Percentiles rank a stretch among this genome's conserved stretches.
Evolutionary conservation across 768 basidiomycete genomes (phyloP).

Genomic region (Lactarius sanguifluus): DNA sequence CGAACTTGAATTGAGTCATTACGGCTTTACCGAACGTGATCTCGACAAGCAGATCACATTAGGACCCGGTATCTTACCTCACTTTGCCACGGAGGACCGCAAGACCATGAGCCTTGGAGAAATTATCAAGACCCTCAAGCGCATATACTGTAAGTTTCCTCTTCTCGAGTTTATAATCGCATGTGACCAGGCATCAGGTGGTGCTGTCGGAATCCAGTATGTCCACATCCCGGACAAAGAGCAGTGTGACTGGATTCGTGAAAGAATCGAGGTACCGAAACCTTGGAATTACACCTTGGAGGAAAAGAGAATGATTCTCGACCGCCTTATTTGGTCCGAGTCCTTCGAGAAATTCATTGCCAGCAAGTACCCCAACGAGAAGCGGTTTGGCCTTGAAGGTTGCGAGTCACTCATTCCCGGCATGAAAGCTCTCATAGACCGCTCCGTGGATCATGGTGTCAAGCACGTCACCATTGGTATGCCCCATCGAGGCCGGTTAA

Average conservation of each 20-base stretch:
- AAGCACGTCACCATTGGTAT: constrained; percentile 98
- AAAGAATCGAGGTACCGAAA: constrained; percentile 90
- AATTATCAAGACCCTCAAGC: constrained; percentile 85
- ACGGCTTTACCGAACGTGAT: constrained; percentile 93
- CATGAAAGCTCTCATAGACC: constrained; percentile 99
- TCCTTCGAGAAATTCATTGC: constrained; percentile 98
- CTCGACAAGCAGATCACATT: constrained; percentile 93
- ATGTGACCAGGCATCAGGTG: constrained; percentile 49
- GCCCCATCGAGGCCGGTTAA: constrained; percentile 98
- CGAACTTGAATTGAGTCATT: constrained; percentile 91
- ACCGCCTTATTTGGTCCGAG: constrained; percentile 99
- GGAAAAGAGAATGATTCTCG: constrained; percentile 98
- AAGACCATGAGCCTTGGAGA: constrained; percentile 88
- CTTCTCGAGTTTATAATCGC: background rate
- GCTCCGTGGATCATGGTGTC: constrained; percentile 94
- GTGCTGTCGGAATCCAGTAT: constrained; percentile 87
- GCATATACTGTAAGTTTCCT: constrained; percentile 82
- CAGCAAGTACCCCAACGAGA: constrained; percentile 98
- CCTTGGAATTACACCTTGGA: constrained; percentile 98
- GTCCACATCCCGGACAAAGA: constrained; percentile 97
- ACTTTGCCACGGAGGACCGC: constrained; percentile 85
- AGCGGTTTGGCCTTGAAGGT: constrained; percentile 98
- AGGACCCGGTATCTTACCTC: constrained; percentile 93
- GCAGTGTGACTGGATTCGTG: constrained; percentile 99
- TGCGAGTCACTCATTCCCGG: constrained; percentile 97